phyloP scores from a whole-genome alignment of 352 stramenopile genomes.

The Phytophthora foliorum region DNA sequence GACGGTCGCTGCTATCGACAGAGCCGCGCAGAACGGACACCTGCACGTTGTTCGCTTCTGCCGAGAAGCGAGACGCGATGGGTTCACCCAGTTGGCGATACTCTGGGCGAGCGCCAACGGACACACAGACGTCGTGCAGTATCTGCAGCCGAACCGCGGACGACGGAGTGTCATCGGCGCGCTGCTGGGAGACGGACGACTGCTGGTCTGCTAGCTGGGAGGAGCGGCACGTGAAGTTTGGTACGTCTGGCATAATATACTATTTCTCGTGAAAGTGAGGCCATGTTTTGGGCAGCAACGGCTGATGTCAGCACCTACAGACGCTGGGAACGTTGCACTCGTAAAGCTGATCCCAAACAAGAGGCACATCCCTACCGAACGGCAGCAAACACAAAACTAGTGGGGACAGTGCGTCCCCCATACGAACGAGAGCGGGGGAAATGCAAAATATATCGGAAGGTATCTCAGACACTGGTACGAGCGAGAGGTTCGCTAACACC shows the following conservation, averaged over 20 bases:
- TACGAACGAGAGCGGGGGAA: too few species aligned
- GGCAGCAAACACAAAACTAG: too few species aligned
- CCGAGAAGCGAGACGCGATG: constrained; percentile 29
- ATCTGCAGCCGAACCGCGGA: constrained; percentile 27
- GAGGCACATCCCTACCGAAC: too few species aligned
- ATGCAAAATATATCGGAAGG: too few species aligned
- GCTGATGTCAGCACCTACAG: too few species aligned
- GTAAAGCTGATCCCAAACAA: too few species aligned
- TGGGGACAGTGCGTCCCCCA: too few species aligned
- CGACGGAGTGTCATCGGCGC: constrained; percentile 16
- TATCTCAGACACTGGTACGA: too few species aligned
- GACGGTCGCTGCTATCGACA: constrained; percentile 51
- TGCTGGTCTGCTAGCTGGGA: constrained; percentile 25
- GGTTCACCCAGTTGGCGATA: constrained; percentile 40
- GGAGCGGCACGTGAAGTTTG: neutral
- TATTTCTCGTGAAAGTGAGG: neutral
- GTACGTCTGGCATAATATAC: neutral
- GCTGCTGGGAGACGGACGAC: constrained; percentile 21
- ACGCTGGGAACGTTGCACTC: too few species aligned
- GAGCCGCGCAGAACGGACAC: constrained; percentile 51
- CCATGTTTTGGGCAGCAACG: too few species aligned
- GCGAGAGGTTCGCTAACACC: too few species aligned
- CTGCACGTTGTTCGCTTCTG: constrained; percentile 43
- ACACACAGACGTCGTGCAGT: constrained; percentile 33
- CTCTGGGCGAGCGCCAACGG: constrained; percentile 45